Evolutionary conservation across 2,329 filamentous ascomycete species (phyloP).

Genomic region (Dactylella cylindrospora): DNA sequence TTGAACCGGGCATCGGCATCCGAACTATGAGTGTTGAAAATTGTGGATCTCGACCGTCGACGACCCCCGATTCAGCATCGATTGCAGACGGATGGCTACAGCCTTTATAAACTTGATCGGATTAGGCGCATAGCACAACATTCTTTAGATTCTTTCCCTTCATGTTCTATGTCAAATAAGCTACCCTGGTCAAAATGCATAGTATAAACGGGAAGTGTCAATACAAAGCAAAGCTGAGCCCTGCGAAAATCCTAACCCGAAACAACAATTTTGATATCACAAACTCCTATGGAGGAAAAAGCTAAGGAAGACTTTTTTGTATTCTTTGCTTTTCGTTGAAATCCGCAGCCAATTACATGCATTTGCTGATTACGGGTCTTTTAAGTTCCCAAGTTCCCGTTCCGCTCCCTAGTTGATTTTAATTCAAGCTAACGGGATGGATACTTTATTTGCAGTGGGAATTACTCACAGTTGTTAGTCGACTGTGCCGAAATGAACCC

Average conservation of each 20-base stretch:
- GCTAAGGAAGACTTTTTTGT: background rate
- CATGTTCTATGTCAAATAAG: too few species aligned
- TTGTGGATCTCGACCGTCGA: conserved; percentile 26
- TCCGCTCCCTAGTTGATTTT: conserved; percentile 20
- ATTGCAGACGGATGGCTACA: conserved; percentile 6
- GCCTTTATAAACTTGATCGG: too few species aligned
- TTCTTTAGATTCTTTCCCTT: conserved; percentile 1
- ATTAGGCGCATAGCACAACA: too few species aligned
- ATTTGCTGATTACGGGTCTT: conserved; percentile 8
- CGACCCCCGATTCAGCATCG: background rate
- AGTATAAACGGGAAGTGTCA: background rate
- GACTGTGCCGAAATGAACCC: conserved; percentile 1
- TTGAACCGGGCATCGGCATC: background rate
- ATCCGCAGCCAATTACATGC: conserved; percentile 32
- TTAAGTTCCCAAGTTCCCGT: conserved; percentile 36
- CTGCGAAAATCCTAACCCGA: conserved; percentile 26
- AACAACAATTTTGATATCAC: conserved; percentile 18
- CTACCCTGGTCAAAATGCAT: too few species aligned
- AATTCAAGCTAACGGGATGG: conserved; percentile 26
- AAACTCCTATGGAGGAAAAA: too few species aligned
- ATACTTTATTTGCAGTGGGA: conserved; percentile 26
- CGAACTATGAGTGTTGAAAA: background rate
- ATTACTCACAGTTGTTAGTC: conserved; percentile 2
- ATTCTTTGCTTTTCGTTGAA: conserved; percentile 10
- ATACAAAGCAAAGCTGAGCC: background rate